These are phyloP conservation scores for Hibiscus trionum DNA, from an alignment of 345 rosid species.

Conservation along the genomic window DNA sequence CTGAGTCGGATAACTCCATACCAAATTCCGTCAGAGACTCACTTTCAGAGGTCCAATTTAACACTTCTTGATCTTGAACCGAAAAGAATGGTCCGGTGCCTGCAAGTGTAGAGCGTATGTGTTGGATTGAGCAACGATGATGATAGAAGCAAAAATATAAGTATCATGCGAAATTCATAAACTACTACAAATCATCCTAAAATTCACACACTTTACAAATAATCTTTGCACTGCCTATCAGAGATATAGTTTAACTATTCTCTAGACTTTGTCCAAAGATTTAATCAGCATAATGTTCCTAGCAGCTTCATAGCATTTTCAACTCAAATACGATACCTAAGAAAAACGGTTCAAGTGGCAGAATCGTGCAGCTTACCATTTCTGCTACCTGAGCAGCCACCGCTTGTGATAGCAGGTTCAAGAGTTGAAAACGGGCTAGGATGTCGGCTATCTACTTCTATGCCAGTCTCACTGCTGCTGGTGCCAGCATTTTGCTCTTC, in stretches of 20 bases:
- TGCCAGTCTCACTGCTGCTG: constrained; percentile 33
- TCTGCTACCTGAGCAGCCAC: constrained; percentile 31
- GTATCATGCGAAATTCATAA: not conserved
- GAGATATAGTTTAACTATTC: not conserved
- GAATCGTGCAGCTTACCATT: constrained; percentile 18
- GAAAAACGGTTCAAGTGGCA: not conserved
- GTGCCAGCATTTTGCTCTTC: constrained; percentile 39
- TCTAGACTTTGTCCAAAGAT: not conserved
- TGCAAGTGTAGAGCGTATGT: constrained; percentile 12
- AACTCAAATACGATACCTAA: not conserved
- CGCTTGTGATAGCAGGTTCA: constrained; percentile 34
- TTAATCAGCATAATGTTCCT: not conserved
- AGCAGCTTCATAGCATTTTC: not conserved
- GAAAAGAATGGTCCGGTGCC: constrained; percentile 17
- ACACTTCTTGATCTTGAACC: constrained; percentile 17
- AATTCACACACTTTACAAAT: not conserved
- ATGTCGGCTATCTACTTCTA: constrained; percentile 26
- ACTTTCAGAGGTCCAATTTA: constrained; percentile 11
- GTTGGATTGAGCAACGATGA: not conserved
- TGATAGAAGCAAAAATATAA: not conserved
- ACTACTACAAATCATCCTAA: not conserved
- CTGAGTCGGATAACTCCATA: constrained; percentile 33
- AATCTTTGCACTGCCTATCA: not conserved
- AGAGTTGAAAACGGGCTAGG: constrained; percentile 30
- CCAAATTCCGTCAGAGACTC: constrained; percentile 19